Evolutionary conservation across 2,329 filamentous ascomycete species (phyloP).

Genomic region (Colletotrichum musicola): DNA sequence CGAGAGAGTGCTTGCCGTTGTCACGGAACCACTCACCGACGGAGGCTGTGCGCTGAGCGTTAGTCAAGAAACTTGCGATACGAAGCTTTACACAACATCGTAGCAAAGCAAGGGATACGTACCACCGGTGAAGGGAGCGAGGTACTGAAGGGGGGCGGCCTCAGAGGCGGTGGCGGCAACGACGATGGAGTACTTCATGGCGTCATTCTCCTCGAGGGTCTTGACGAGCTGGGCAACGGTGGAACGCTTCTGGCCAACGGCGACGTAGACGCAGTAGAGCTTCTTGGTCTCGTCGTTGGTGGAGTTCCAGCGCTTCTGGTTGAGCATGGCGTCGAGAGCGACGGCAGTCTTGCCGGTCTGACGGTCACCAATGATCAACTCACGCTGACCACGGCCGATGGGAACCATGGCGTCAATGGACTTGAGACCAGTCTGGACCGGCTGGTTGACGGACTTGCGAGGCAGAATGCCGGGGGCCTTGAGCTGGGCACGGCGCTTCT

Average conservation of each 20-base stretch:
- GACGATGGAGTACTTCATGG: slow-evolving; percentile 97
- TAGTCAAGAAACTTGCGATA: too few species aligned
- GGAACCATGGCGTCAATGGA: slow-evolving; percentile 99
- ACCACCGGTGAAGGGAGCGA: slow-evolving; percentile 89
- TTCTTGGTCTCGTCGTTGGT: slow-evolving; percentile 92
- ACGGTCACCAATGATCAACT: slow-evolving; percentile 99
- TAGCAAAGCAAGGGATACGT: neutral
- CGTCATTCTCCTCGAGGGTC: slow-evolving; percentile 99
- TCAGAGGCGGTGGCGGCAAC: slow-evolving; percentile 98
- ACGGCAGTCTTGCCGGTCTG: slow-evolving; percentile 99
- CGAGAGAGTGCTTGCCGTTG: slow-evolving; percentile 86
- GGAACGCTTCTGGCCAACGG: slow-evolving; percentile 98
- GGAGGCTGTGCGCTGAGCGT: slow-evolving; percentile 46
- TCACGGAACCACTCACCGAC: slow-evolving; percentile 84
- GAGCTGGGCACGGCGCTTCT: slow-evolving; percentile 96
- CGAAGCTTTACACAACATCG: too few species aligned
- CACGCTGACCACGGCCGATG: slow-evolving; percentile 99
- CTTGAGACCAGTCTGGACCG: slow-evolving; percentile 99
- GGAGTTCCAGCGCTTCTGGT: slow-evolving; percentile 99
- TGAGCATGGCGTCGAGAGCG: slow-evolving; percentile 96
- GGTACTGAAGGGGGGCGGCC: slow-evolving; percentile 93
- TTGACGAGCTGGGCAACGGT: slow-evolving; percentile 99
- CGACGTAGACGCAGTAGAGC: slow-evolving; percentile 99
- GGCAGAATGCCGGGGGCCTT: slow-evolving; percentile 99
- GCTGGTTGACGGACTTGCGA: slow-evolving; percentile 96